A percentile compares a stretch with the other conserved stretches of the same genome.
Evolutionary conservation across 2,329 filamentous ascomycete species (phyloP).

Genomic region (Diaporthe longicolla): DNA sequence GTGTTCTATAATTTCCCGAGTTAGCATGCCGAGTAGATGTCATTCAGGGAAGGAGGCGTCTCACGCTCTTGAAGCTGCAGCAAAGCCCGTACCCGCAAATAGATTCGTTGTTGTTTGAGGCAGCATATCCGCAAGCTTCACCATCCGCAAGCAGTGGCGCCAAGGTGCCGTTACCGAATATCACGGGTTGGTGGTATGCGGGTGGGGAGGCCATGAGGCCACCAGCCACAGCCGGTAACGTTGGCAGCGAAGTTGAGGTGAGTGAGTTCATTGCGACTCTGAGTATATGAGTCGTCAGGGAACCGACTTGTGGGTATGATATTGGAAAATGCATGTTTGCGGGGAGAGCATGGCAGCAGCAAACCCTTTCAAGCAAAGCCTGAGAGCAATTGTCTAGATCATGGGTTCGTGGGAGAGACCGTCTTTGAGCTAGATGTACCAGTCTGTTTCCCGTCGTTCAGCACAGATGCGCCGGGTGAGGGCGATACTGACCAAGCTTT

Average conservation of each 20-base stretch:
- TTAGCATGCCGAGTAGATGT: background rate
- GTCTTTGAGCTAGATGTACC: slow-evolving; percentile 18
- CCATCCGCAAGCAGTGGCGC: background rate
- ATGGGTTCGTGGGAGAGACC: background rate
- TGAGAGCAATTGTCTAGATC: background rate
- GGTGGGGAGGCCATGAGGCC: background rate
- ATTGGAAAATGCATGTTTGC: background rate
- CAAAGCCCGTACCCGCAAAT: slow-evolving; percentile 24
- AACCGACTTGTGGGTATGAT: background rate
- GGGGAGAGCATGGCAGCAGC: background rate
- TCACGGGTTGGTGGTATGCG: background rate
- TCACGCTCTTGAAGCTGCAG: slow-evolving; percentile 17
- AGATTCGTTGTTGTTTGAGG: background rate
- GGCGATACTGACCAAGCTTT: background rate
- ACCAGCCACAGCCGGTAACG: slow-evolving; percentile 10
- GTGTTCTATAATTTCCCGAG: background rate
- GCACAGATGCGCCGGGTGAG: slow-evolving; percentile 2
- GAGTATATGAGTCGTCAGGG: background rate
- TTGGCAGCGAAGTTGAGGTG: background rate
- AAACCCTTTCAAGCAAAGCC: too few species aligned
- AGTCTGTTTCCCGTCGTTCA: background rate
- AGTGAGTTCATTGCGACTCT: background rate
- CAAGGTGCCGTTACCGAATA: background rate
- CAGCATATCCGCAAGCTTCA: background rate
- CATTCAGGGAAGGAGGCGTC: background rate